Conservation (phyloP, 768 basidiomycete genomes). For the Suillus subluteus region DNA sequence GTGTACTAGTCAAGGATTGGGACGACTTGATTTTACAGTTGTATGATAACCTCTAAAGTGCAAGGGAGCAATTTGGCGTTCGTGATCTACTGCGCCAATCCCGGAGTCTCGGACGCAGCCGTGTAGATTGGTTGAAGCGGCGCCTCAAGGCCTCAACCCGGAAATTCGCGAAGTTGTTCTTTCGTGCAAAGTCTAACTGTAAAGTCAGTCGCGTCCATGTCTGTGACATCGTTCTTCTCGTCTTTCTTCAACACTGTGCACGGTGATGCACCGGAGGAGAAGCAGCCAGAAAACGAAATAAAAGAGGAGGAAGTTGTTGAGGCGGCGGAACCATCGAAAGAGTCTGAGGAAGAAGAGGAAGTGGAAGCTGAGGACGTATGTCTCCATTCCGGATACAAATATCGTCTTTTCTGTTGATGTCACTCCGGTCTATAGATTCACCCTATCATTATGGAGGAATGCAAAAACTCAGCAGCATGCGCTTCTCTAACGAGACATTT, state of each 20-base stretch:
- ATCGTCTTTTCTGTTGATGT: background rate
- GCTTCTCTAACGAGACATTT: slow-evolving; percentile 78
- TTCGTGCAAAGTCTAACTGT: slow-evolving; percentile 16
- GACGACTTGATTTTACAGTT: background rate
- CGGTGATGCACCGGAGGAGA: slow-evolving; percentile 42
- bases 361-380: slow-evolving; percentile 50
- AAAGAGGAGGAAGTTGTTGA: slow-evolving; percentile 29
- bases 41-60: background rate
- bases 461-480: slow-evolving; percentile 68
- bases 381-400: background rate
- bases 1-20: background rate
- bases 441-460: slow-evolving; percentile 76
- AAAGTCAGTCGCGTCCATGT: slow-evolving; percentile 35
- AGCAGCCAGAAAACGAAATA: slow-evolving; percentile 17
- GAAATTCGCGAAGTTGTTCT: slow-evolving; percentile 28
- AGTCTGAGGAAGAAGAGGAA: slow-evolving; percentile 43
- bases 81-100: too few relatives aligned
- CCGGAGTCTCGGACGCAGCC: background rate
- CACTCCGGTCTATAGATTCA: slow-evolving; percentile 49
- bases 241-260: slow-evolving; percentile 45
- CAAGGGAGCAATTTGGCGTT: too few relatives aligned
- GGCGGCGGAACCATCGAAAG: slow-evolving; percentile 21
- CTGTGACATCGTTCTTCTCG: slow-evolving; percentile 47
- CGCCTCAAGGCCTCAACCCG: slow-evolving; percentile 25
- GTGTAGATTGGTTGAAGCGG: slow-evolving; percentile 22